Conservation (phyloP, 1,284 basidiomycete genomes). For the Boletus sp. region DNA sequence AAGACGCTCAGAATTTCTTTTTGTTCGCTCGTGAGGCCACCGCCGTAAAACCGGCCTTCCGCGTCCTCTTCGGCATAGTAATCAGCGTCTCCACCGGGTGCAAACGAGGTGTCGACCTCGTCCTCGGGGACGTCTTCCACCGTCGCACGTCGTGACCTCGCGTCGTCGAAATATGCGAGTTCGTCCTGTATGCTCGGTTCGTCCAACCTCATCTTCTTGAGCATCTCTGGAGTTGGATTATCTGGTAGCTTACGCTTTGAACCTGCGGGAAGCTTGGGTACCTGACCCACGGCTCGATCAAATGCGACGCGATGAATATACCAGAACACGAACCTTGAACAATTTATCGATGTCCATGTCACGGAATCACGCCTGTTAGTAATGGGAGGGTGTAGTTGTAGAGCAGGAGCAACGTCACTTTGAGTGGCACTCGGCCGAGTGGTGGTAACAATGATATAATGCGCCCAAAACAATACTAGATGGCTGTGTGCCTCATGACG, state of each 20-base stretch:
- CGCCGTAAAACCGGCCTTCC: conserved; percentile 92
- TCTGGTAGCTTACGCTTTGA: conserved; percentile 85
- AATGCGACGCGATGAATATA: conserved; percentile 7
- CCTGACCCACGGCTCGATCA: conserved; percentile 43
- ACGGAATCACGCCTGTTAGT: background rate
- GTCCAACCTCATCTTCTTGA: conserved; percentile 77
- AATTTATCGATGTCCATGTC: conserved; percentile 80
- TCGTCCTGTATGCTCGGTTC: conserved; percentile 31
- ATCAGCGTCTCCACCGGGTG: conserved; percentile 84
- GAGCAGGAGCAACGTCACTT: background rate
- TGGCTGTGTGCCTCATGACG: too few species aligned
- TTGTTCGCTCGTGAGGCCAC: conserved; percentile 87
- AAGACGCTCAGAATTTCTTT: conserved; percentile 92
- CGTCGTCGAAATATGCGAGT: background rate
- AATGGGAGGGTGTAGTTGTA: background rate
- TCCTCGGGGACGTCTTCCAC: conserved; percentile 63
- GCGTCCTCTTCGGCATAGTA: conserved; percentile 91
- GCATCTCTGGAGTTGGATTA: conserved; percentile 77
- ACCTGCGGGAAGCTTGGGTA: conserved; percentile 67
- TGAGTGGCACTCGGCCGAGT: too few species aligned
- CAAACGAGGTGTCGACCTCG: conserved; percentile 58
- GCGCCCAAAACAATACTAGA: too few species aligned
- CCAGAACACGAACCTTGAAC: conserved; percentile 64
- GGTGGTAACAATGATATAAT: too few species aligned
- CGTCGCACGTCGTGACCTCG: conserved; percentile 49